Percentiles rank a stretch among this genome's conserved stretches.
These are phyloP conservation scores for Metarhizium guizhouense DNA, from an alignment of 2,329 filamentous ascomycete species.

Conservation along the genomic window DNA sequence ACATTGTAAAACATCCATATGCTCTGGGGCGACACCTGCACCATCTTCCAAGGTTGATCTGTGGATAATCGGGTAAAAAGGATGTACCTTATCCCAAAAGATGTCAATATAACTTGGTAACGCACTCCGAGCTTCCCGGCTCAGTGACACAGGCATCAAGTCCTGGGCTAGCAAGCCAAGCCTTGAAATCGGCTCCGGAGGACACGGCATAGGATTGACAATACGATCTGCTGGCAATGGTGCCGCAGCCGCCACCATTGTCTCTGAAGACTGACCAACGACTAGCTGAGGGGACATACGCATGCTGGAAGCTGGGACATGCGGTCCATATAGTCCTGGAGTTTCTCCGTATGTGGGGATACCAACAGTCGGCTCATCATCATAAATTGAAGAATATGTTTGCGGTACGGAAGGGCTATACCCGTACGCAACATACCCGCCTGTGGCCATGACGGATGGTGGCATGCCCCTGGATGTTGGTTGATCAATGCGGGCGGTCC, in stretches of 20 bases:
- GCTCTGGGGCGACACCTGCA: constrained; percentile 20
- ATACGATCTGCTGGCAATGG: constrained; percentile 25
- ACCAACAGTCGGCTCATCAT: constrained; percentile 18
- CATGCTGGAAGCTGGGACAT: constrained; percentile 32
- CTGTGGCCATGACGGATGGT: constrained; percentile 13
- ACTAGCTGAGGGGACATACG: constrained; percentile 39
- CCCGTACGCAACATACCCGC: constrained; percentile 20
- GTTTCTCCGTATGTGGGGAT: constrained; percentile 26
- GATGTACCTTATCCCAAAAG: constrained; percentile 45
- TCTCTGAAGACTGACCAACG: constrained; percentile 37
- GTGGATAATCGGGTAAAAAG: constrained; percentile 42
- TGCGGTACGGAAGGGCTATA: constrained; percentile 18
- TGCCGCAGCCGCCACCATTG: constrained; percentile 36
- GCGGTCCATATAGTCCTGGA: constrained; percentile 22
- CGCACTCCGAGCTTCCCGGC: constrained; percentile 29
- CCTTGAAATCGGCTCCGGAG: constrained; percentile 32
- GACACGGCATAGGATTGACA: constrained; percentile 26
- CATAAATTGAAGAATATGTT: constrained; percentile 25
- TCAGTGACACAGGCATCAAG: constrained; percentile 23
- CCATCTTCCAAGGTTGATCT: constrained; percentile 32
- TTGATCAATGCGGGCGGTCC: constrained; percentile 22
- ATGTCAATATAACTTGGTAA: constrained; percentile 42
- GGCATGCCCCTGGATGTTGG: constrained; percentile 11
- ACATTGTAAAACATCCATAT: constrained; percentile 35
- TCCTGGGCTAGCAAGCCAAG: constrained; percentile 22